phyloP scores from a whole-genome alignment of 768 basidiomycete species.

The Boletus vermiculosoides region DNA sequence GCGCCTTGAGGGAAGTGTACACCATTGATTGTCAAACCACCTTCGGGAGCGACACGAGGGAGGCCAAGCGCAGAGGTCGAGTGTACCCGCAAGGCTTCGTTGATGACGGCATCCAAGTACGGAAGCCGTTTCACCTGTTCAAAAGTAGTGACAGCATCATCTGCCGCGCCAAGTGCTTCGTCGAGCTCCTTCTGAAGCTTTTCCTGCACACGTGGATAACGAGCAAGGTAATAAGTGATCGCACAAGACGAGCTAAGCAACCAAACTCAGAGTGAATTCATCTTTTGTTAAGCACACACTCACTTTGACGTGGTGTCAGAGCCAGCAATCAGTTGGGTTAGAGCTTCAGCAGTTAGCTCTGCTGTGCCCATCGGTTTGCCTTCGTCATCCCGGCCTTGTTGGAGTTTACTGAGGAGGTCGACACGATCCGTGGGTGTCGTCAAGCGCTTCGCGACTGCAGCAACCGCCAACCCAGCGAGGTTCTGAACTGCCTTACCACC shows the following conservation, averaged over 20 bases:
- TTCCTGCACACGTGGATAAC: slow-evolving; percentile 58
- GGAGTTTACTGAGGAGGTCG: slow-evolving; percentile 81
- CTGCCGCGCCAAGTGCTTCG: slow-evolving; percentile 52
- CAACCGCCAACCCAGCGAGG: slow-evolving; percentile 76
- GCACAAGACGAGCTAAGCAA: slow-evolving; percentile 77
- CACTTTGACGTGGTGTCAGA: slow-evolving; percentile 94
- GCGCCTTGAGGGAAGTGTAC: slow-evolving; percentile 73
- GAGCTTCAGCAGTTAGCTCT: slow-evolving; percentile 86
- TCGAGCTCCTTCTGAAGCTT: slow-evolving; percentile 79
- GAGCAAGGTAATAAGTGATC: slow-evolving; percentile 80
- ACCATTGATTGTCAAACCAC: slow-evolving; percentile 56
- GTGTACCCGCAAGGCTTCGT: slow-evolving; percentile 82
- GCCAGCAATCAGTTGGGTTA: slow-evolving; percentile 85
- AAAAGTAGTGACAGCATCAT: slow-evolving; percentile 58
- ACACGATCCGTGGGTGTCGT: slow-evolving; percentile 66
- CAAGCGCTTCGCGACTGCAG: slow-evolving; percentile 77
- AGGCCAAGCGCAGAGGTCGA: slow-evolving; percentile 83
- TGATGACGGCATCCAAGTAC: slow-evolving; percentile 85
- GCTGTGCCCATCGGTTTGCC: slow-evolving; percentile 78
- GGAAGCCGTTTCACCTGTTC: slow-evolving; percentile 72
- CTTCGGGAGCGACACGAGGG: slow-evolving; percentile 73
- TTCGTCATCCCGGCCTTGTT: slow-evolving; percentile 69
- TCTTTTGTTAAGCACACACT: slow-evolving; percentile 18
- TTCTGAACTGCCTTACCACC: slow-evolving; percentile 66
- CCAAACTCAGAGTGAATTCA: neutral